Conservation (phyloP, 257 asterid species). For the Scutellaria baicalensis region DNA sequence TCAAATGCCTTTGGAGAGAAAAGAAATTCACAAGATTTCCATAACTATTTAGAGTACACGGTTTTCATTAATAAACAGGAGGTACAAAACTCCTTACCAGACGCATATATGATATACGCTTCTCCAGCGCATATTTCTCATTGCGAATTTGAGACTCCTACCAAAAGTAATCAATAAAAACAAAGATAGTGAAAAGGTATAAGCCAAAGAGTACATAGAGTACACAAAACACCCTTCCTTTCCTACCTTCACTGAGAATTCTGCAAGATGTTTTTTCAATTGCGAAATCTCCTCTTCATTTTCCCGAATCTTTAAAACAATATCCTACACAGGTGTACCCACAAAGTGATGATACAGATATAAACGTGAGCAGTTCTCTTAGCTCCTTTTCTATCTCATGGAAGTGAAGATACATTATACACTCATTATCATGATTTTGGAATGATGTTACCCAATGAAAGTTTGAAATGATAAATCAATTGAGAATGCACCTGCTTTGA, state of each 20-base stretch:
- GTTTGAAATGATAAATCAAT: conserved; percentile 1
- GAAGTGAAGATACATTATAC: not conserved
- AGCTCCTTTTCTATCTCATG: not conserved
- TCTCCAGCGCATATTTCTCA: conserved; percentile 86
- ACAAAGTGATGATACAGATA: conserved; percentile 19
- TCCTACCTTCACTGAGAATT: conserved; percentile 67
- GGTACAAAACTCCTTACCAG: conserved; percentile 47
- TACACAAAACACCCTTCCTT: conserved; percentile 5
- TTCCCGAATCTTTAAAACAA: conserved; percentile 58
- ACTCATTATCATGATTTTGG: not conserved
- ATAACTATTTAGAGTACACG: conserved; percentile 16
- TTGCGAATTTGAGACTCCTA: conserved; percentile 83
- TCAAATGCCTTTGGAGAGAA: conserved; percentile 68
- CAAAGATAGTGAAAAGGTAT: not conserved
- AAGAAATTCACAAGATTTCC: conserved; percentile 5
- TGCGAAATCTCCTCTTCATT: conserved; percentile 87
- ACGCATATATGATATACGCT: conserved; percentile 94
- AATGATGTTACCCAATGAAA: not conserved
- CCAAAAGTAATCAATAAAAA: conserved; percentile 20
- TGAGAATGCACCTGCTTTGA: conserved; percentile 57
- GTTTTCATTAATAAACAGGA: conserved; percentile 3
- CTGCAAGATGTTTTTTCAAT: conserved; percentile 69
- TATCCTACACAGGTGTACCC: conserved; percentile 40
- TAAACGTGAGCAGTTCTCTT: conserved; percentile 4
- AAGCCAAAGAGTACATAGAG: not conserved